phyloP scores from a whole-genome alignment of 441 rosid species.

The Pelargonium myrrhifolium region DNA sequence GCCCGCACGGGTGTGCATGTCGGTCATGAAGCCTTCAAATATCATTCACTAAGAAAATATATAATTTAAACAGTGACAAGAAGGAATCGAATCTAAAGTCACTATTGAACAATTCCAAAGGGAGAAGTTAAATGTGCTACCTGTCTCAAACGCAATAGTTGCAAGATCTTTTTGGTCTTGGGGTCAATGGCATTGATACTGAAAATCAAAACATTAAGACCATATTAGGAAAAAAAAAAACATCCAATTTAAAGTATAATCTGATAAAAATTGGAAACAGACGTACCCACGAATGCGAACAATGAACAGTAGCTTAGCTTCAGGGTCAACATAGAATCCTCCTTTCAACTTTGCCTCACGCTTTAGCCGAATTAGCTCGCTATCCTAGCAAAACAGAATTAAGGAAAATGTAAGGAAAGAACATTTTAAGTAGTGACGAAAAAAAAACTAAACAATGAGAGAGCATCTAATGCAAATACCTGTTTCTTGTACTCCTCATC shows the following conservation, averaged over 20 bases:
- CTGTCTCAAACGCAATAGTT: conserved; percentile 69
- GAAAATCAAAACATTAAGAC: neutral
- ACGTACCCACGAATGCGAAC: conserved; percentile 72
- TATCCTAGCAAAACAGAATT: conserved; percentile 26
- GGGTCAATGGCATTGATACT: conserved; percentile 87
- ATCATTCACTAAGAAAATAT: no score
- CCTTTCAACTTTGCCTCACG: conserved; percentile 79
- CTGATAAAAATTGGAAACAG: neutral
- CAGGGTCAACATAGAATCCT: conserved; percentile 77
- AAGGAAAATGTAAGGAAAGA: neutral
- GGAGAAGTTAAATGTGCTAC: conserved; percentile 22
- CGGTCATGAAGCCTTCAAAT: no score
- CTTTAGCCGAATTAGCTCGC: conserved; percentile 50
- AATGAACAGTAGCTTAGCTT: conserved; percentile 72
- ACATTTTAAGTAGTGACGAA: neutral
- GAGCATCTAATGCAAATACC: conserved; percentile 18
- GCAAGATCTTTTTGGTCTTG: conserved; percentile 60
- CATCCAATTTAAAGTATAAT: neutral
- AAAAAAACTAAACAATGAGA: neutral
- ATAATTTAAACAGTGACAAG: no score
- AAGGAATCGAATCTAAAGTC: no score
- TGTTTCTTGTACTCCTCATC: conserved; percentile 44
- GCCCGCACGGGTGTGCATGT: no score
- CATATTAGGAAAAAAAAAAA: neutral
- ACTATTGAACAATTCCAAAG: neutral